Evolutionary conservation across 108 stramenopile genomes (phyloP).

Genomic region (Skeletonema potamos): DNA sequence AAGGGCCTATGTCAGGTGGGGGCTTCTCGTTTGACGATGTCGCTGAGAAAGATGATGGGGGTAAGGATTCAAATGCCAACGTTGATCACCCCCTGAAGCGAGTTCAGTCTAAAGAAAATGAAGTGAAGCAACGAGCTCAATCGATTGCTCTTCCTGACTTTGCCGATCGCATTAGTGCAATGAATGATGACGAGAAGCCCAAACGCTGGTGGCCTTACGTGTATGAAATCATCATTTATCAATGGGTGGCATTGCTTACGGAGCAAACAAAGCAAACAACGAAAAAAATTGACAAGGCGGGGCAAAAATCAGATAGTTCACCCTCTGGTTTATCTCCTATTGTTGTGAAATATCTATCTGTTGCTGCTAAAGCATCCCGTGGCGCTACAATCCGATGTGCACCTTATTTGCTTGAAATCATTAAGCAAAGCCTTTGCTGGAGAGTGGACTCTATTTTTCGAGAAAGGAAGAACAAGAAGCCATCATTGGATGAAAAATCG

Average conservation of each 20-base stretch:
- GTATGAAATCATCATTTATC: slow-evolving; percentile 87
- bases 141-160: slow-evolving; percentile 55
- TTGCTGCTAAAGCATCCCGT: slow-evolving; percentile 66
- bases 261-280: slow-evolving; percentile 79
- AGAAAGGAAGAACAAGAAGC: slow-evolving; percentile 12
- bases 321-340: slow-evolving; percentile 30
- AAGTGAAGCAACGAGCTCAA: background rate
- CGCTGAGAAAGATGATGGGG: background rate
- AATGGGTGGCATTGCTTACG: slow-evolving; percentile 77
- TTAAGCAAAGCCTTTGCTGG: slow-evolving; percentile 82
- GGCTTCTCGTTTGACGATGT: slow-evolving; percentile 26
- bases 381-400: slow-evolving; percentile 82
- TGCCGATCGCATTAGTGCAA: slow-evolving; percentile 66
- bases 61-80: background rate
- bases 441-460: slow-evolving; percentile 61
- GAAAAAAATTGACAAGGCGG: slow-evolving; percentile 25
- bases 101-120: background rate
- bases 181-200: slow-evolving; percentile 35
- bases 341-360: slow-evolving; percentile 49
- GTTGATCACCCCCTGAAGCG: slow-evolving; percentile 40
- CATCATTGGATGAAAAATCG: slow-evolving; percentile 5
- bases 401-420: slow-evolving; percentile 84
- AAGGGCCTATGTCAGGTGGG: background rate
- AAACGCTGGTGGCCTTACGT: slow-evolving; percentile 86
- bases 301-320: slow-evolving; percentile 10